Conservation (phyloP, 257 asterid genomes). For the Echium plantagineum region DNA sequence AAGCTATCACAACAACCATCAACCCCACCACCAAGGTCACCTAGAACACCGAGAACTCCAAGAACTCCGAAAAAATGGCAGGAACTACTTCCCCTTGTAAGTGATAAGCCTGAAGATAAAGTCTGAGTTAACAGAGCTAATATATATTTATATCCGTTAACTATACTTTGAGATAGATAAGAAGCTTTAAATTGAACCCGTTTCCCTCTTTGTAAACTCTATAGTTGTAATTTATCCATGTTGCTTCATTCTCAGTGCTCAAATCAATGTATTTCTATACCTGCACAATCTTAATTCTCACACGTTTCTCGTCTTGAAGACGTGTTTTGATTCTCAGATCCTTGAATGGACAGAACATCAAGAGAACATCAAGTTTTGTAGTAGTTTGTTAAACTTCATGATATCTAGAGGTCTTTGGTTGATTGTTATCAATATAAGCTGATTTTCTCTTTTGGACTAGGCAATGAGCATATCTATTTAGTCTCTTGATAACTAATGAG, state of each 20-base stretch:
- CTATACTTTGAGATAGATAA: neutral
- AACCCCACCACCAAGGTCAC: conserved; percentile 9
- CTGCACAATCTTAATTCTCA: too few species aligned
- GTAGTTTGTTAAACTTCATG: too few species aligned
- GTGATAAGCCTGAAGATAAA: conserved; percentile 42
- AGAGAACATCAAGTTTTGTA: too few species aligned
- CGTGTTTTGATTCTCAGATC: too few species aligned
- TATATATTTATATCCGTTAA: neutral
- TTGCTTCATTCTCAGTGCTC: neutral
- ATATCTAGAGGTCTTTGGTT: too few species aligned
- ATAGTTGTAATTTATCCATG: neutral
- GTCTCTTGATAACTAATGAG: too few species aligned
- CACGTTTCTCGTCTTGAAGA: too few species aligned
- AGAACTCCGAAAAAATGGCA: conserved; percentile 34
- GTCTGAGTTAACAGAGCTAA: neutral
- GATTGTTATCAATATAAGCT: too few species aligned
- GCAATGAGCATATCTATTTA: too few species aligned
- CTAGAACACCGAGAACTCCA: conserved; percentile 31
- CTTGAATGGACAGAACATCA: too few species aligned
- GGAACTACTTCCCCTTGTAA: conserved; percentile 51
- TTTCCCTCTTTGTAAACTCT: neutral
- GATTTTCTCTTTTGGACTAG: too few species aligned
- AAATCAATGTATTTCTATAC: too few species aligned
- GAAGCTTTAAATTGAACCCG: neutral
- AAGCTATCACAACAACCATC: conserved; percentile 37